Base-by-base conservation (phyloP, 2,329 filamentous ascomycete genomes). In the Colletotrichum tamarilloi region DNA sequence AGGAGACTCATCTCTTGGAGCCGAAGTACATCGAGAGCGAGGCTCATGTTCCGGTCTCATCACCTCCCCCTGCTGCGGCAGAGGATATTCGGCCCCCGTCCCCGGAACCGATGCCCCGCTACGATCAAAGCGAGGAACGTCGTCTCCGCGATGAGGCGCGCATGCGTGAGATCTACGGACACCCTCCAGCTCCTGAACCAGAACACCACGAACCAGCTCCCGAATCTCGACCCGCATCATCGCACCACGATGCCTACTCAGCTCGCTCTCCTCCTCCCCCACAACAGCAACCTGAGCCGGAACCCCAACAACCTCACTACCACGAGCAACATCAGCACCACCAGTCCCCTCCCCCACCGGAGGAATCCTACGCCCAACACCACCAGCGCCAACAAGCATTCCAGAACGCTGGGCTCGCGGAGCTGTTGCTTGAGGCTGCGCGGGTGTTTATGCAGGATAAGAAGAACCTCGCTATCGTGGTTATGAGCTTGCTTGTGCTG, bases 401-500 rank as follows among this genome's bases (percentile, higher is more conserved):
- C 65, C 82, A 87, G 72, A 81, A 81, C 11, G 87, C 88, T 0
- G 88, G 87, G 2, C 83, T 92, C 12, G 82, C 85, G 0, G 87
- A 90, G 73, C 82, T 92, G 9, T 77, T 92, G 0, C 76, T 89
- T 9, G 87, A 90, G 75, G 88, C 89, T 0, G 82, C 84, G 63
- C 84, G 86, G 38, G 87, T 92, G 8, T 79, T 89, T 22, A 77
- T 92, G 76, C 85, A 87, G 59, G 90, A 92, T 76, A 85, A 85
- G 70, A 91, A 88, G 81, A 92, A 92, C 68, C 78, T 92, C 11
- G 81, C 86, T n/a, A 92, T 92, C 30, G 82, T 84, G 5, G 77
- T 89, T 0, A 81, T 92, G 63, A 86, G 87, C 67, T 71, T 88
- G 2, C 78, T 92, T n/a, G 85, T 91, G 2, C 76, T 91, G 16